Base-by-base conservation (phyloP, 1,139 yeast genomes). In the Suhomyces kunorum region DNA sequence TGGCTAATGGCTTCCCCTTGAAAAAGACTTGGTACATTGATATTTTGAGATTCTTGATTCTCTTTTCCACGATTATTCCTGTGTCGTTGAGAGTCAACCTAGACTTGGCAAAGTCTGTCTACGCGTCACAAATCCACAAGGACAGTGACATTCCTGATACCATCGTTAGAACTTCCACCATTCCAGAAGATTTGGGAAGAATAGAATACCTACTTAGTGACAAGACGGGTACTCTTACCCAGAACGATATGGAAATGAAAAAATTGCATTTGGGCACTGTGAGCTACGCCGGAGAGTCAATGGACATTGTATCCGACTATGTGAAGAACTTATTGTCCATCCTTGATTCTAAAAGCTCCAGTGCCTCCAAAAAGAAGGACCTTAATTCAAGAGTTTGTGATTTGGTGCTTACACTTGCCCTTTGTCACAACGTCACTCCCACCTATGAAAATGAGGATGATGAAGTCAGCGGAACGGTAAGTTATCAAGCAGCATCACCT, bases 401-500 rank as follows among this genome's bases (percentile, higher is more conserved):
- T 54, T 67, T 90, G 47, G 81, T 89, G 1, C 64, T 81, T 3
- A 87, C 97, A 0, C 69, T 94, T 36, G 96, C 98, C 0, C 68
- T 90, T 13, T 94, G 99, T 61, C 99, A 94, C 60, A 89, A 89
- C 52, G 99, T 94, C 20, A 94, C 98, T 0, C 96, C 96, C 1
- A 79, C 88, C 0, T 73, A 78, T 48, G 55, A 53, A 27, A 58
- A 59, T 23, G 94, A 85, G 43, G 52, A 50, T n/a, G 51, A 44
- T 16, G 54, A 47, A 17, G 23, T 44, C 28, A 82, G 82, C 5
- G 75, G 66, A 37, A 59, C 28, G 5, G 39, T 87, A 8, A 76
- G 88, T 2, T 94, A 90, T 59, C 99, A 94, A 63, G 98, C 98
- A 0, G 97, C 98, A 0, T 90, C 98, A 0, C 99, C 99, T 0